These are phyloP conservation scores for Penicillium olsonii DNA, from an alignment of 2,329 filamentous ascomycete species.

Conservation along the genomic window DNA sequence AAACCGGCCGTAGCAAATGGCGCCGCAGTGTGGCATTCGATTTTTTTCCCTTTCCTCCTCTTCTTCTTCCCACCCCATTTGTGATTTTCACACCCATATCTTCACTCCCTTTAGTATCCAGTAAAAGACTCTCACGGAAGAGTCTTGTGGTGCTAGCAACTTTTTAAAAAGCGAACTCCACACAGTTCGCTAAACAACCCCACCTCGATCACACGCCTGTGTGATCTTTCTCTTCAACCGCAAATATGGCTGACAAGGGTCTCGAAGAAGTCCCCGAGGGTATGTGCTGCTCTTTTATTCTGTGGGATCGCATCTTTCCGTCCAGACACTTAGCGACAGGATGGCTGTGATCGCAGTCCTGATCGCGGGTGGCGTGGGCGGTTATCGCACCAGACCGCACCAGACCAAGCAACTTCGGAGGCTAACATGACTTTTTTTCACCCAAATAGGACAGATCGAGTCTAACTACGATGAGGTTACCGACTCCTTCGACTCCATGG, in stretches of 20 bases:
- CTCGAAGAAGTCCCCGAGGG: slow-evolving; percentile 97
- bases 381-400: background rate
- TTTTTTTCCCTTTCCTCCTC: slow-evolving; percentile 26
- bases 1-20: slow-evolving; percentile 25
- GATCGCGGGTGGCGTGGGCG: slow-evolving; percentile 11
- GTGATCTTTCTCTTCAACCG: slow-evolving; percentile 64
- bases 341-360: slow-evolving; percentile 2
- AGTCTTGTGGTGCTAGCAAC: slow-evolving; percentile 36
- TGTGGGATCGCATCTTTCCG: background rate
- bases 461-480: slow-evolving; percentile 99
- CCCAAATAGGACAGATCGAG: slow-evolving; percentile 86
- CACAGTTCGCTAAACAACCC: slow-evolving; percentile 38
- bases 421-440: slow-evolving; percentile 18
- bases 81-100: slow-evolving; percentile 23
- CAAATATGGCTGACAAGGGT: slow-evolving; percentile 98
- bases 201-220: slow-evolving; percentile 72
- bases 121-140: slow-evolving; percentile 32
- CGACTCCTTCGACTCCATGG: slow-evolving; percentile 99
- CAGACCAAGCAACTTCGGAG: slow-evolving; percentile 5
- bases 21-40: slow-evolving; percentile 18
- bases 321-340: background rate
- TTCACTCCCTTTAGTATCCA: slow-evolving; percentile 31
- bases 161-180: slow-evolving; percentile 32
- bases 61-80: slow-evolving; percentile 27
- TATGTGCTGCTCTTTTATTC: slow-evolving; percentile 55